Percentiles rank a stretch among this genome's conserved stretches.
These are phyloP conservation scores for Tulasnella sp. DNA, from an alignment of 768 basidiomycete genomes.

Conservation along the genomic window DNA sequence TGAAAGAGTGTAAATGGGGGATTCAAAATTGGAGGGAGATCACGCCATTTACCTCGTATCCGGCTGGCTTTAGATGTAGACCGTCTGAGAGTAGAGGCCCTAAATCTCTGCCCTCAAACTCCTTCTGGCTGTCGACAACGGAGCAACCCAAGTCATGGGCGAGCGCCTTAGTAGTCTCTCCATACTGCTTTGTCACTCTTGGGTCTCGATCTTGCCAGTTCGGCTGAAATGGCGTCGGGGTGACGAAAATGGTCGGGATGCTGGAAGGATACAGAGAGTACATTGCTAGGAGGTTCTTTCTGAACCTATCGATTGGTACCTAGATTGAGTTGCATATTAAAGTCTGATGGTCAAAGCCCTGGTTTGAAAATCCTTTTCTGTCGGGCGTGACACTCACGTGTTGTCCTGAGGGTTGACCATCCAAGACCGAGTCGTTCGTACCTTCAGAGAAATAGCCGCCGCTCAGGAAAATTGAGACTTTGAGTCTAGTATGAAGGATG, in stretches of 20 bases:
- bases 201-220: constrained; percentile 12
- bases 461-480: no score
- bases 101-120: constrained; percentile 8
- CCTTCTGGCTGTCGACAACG: constrained; percentile 10
- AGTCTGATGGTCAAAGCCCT: no score
- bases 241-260: constrained; percentile 16
- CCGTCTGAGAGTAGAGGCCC: constrained; percentile 5
- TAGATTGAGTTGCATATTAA: no score
- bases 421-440: constrained; percentile 13
- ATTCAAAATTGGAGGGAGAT: no score
- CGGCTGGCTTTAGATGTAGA: constrained; percentile 14
- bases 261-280: constrained; percentile 13
- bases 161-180: constrained; percentile 11
- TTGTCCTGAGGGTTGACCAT: constrained; percentile 12
- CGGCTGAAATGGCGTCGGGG: constrained; percentile 6
- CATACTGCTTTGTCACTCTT: constrained; percentile 6
- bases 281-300: constrained; percentile 13
- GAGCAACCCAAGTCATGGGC: constrained; percentile 2
- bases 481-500: no score
- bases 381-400: constrained; percentile 2
- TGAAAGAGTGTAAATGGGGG: no score
- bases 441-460: no score
- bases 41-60: constrained; percentile 8
- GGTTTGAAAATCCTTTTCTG: no score
- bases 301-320: constrained; percentile 11